Evolutionary conservation across 176 grass and related monocot species (phyloP), one percentile per base, ranked within the genome.

Genomic region (Tillandsia leiboldiana): DNA sequence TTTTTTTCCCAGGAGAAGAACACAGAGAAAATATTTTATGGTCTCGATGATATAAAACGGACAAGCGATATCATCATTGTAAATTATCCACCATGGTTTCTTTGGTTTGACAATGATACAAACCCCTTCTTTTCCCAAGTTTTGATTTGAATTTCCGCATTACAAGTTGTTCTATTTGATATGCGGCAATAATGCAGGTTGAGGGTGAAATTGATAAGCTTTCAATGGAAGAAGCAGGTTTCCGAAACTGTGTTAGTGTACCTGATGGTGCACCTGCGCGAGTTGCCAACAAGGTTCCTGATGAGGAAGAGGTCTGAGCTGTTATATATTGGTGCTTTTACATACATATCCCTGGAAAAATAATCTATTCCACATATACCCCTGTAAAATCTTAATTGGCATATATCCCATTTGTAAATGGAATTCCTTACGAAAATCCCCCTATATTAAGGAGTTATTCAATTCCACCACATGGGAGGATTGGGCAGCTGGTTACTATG

Each of bases 131-230:
- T 70, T 67, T 67, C 59, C 7, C 18, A 48, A 53, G 12, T 68
- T 76, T 10, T 12, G 27, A 24, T 49, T 69, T 58, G 67, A 26
- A 20, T 59, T 50, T 29, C 26, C 13, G 22, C 6, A 23, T 67
- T 70, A 49, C 72, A 49, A 85, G 50, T 72, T 72, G 58, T 26
- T 23, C 23, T 69, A 14, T 68, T 73, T 14, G 10, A 49, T 47
- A 72, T 77, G 63, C 68, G 48, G 20, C 18, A 67, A 71, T 42
- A 42, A 42, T 70, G 51, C 51, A 91, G 95, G 95, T 99, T 54
- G 87, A 93, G 72, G 90, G 90, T 73, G 95, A 99, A 87, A 94
- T 99, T 64, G 87, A 99, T 86, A 99, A 99, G 75, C 87, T 99
- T 58, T 99, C 90, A 12, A 88, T 99, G 87, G 95, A 99, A 71